These are phyloP conservation scores for Phytophthora cactorum DNA, from an alignment of 352 stramenopile species.

Conservation along the genomic window DNA sequence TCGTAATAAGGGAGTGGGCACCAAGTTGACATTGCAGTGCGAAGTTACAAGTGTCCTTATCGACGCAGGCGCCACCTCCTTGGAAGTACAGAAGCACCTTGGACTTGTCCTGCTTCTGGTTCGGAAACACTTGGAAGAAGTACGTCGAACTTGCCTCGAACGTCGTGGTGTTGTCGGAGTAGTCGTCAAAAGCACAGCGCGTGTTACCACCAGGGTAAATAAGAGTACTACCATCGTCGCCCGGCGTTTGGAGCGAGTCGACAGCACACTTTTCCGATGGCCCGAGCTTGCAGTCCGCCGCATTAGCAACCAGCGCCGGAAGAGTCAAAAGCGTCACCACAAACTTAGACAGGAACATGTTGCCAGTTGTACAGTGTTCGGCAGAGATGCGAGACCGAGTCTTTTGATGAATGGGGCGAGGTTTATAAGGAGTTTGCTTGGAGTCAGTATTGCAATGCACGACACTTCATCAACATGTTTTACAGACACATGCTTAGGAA, in stretches of 20 bases:
- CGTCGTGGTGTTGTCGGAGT: slow-evolving; percentile 20
- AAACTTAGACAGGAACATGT: neutral
- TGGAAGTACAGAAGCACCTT: slow-evolving; percentile 71
- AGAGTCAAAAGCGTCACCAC: neutral
- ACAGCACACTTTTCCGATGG: slow-evolving; percentile 17
- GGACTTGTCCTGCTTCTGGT: slow-evolving; percentile 40
- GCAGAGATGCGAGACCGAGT: neutral
- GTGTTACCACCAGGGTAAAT: slow-evolving; percentile 56
- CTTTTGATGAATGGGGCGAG: neutral
- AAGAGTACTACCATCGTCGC: slow-evolving; percentile 38
- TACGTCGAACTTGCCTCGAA: slow-evolving; percentile 48
- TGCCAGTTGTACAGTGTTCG: neutral
- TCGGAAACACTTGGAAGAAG: slow-evolving; percentile 62
- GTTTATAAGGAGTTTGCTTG: neutral
- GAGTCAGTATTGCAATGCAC: neutral
- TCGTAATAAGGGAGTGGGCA: slow-evolving; percentile 39
- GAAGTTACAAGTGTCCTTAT: slow-evolving; percentile 59
- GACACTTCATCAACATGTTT: neutral
- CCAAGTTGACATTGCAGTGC: slow-evolving; percentile 48
- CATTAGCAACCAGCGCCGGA: neutral
- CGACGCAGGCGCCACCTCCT: slow-evolving; percentile 55
- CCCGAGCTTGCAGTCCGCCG: neutral
- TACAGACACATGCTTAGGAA: neutral
- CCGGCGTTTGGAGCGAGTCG: slow-evolving; percentile 25
- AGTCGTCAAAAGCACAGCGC: slow-evolving; percentile 54